Evolutionary conservation across 2,329 filamentous ascomycete species (phyloP).

Genomic region (Colletotrichum sp.): DNA sequence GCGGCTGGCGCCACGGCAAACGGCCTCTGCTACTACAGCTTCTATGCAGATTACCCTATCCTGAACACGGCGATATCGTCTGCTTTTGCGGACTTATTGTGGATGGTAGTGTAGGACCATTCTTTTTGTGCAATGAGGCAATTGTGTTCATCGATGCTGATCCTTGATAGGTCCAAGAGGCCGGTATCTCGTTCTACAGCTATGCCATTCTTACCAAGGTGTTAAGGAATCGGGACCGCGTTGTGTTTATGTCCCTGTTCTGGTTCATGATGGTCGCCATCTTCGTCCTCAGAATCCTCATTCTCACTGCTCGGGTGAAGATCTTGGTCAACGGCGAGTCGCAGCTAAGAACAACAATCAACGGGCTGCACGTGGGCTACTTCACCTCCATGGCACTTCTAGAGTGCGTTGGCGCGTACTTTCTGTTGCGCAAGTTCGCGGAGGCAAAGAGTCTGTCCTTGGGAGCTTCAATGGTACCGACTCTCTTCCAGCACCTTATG

Average conservation of each 20-base stretch:
- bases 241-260: conserved; percentile 56
- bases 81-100: conserved; percentile 41
- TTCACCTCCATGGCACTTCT: conserved; percentile 42
- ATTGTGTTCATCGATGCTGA: neutral
- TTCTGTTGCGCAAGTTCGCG: conserved; percentile 41
- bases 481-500: conserved; percentile 42
- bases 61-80: conserved; percentile 36
- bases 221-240: conserved; percentile 42
- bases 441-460: conserved; percentile 31
- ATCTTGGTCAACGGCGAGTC: conserved; percentile 27
- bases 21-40: conserved; percentile 28
- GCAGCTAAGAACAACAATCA: conserved; percentile 20
- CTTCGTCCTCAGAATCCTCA: conserved; percentile 36
- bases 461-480: conserved; percentile 29
- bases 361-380: conserved; percentile 44
- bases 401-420: conserved; percentile 43
- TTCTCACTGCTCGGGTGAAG: neutral
- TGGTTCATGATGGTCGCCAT: conserved; percentile 63
- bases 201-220: conserved; percentile 57
- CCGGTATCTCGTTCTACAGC: conserved; percentile 49
- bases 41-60: conserved; percentile 30
- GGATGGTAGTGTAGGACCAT: conserved; percentile 37
- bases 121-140: neutral
- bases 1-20: conserved; percentile 42
- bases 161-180: conserved; percentile 42